Base-by-base conservation (phyloP, 73 alveolate species). In the Symbiodinium natans region DNA sequence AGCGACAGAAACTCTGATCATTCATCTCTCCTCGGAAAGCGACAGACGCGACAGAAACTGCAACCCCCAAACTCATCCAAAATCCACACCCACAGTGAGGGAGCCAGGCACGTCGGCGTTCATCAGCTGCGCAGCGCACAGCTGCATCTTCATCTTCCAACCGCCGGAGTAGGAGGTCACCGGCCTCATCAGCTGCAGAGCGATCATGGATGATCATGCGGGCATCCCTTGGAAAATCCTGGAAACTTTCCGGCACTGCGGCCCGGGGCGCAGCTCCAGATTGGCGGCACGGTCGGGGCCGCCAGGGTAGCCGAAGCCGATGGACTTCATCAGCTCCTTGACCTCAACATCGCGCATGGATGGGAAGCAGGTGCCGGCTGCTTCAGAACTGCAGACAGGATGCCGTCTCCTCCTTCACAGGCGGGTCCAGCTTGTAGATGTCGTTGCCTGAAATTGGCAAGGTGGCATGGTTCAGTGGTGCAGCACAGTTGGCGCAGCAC, bases 141-240 rank as follows among this genome's bases (percentile, higher is more conserved):
- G 92, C 84, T 82, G 92, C 77, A 94, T 82, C 95, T 92, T 94
- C 99, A 95, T 95, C 92, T 92, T 95, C 99, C 98, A 85, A 54
- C 99, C 99, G 25, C 92, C 92, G 41, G 95, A 88, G 83, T 83
- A 88, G 48, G 68, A 52, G 21, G 96, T 89, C 96, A 89, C 96
- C 34, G 96, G 96, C 41, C 39, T 71, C 68, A 52, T 5, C 0
- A 1, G 13, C 68, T 27, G 7, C 25, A 3, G 21, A 27, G 68
- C 68, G 21, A 39, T 39, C 34, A 36, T 27, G n/a, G n/a, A n/a
- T n/a, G n/a, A n/a, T n/a, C n/a, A n/a, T n/a, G 25, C 8, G 59
- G 77, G 83, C 41, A 87, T 2, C 83, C 83, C 38, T n/a, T 36
- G 83, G n/a, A 15, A n/a, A 52, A 52, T 52, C 68, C 5, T 52